Evolutionary conservation across 768 basidiomycete species (phyloP).

Genomic region (Gymnopilus dilepis): DNA sequence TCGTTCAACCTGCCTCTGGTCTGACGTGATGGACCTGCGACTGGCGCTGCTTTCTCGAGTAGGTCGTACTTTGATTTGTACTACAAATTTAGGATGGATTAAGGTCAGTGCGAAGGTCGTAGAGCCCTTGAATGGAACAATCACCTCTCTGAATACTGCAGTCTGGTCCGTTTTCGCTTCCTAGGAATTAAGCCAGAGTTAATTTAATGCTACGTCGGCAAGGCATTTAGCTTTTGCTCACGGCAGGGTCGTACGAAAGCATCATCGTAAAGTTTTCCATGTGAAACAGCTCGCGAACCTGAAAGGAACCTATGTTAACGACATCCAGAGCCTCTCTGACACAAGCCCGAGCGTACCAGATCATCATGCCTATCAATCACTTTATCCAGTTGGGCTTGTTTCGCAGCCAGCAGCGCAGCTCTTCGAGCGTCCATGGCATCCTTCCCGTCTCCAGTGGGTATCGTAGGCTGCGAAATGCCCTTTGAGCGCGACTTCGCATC

Average conservation of each 20-base stretch:
- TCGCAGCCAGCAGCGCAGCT: slow-evolving; percentile 56
- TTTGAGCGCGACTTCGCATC: slow-evolving; percentile 15
- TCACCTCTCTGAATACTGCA: slow-evolving; percentile 74
- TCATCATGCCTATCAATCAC: slow-evolving; percentile 74
- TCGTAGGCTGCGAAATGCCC: background rate
- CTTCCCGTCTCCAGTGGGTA: slow-evolving; percentile 14
- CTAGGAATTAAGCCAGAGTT: slow-evolving; percentile 40
- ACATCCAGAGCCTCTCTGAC: slow-evolving; percentile 7
- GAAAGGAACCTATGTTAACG: background rate
- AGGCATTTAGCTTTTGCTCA: slow-evolving; percentile 35
- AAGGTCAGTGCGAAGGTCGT: slow-evolving; percentile 9
- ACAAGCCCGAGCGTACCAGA: slow-evolving; percentile 55
- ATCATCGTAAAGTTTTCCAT: slow-evolving; percentile 81
- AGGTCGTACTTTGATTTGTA: slow-evolving; percentile 70
- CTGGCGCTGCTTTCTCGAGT: slow-evolving; percentile 48
- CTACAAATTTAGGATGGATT: slow-evolving; percentile 35
- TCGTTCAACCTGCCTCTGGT: slow-evolving; percentile 66
- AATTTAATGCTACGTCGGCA: slow-evolving; percentile 5
- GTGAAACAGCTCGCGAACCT: slow-evolving; percentile 91
- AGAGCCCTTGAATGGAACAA: slow-evolving; percentile 28
- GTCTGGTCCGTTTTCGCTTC: slow-evolving; percentile 75
- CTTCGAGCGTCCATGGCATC: slow-evolving; percentile 42
- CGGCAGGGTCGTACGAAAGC: slow-evolving; percentile 78
- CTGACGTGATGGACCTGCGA: slow-evolving; percentile 56
- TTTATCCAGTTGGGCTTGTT: slow-evolving; percentile 61